These are phyloP conservation scores for Phascolomyces articulosus DNA, from an alignment of 371 early-diverging fungal species.

Conservation along the genomic window DNA sequence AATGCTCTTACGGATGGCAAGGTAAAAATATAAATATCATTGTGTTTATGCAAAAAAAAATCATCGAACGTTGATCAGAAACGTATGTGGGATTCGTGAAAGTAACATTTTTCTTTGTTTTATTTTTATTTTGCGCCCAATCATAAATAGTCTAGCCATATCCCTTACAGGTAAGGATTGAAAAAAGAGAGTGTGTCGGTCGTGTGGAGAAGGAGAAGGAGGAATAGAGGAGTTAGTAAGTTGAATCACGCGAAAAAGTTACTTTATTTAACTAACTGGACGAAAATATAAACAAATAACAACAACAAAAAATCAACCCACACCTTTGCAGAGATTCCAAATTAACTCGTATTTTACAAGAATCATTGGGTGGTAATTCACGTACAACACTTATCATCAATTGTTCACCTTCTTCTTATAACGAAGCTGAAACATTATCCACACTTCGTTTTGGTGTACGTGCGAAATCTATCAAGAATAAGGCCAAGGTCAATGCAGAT, in stretches of 20 bases:
- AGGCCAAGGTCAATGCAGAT: conserved; percentile 96
- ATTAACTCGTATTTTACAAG: conserved; percentile 98
- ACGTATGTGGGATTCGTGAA: too few relatives aligned
- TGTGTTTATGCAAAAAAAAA: neutral
- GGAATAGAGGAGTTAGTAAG: neutral
- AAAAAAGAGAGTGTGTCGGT: neutral
- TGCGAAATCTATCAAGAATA: conserved; percentile 98
- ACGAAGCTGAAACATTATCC: conserved; percentile 93
- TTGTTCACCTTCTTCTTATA: conserved; percentile 94
- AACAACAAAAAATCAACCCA: neutral
- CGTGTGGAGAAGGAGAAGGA: too few relatives aligned
- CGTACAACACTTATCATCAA: conserved; percentile 96
- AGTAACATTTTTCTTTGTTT: too few relatives aligned
- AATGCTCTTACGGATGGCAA: conserved; percentile 93
- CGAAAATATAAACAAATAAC: neutral
- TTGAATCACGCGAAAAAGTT: neutral
- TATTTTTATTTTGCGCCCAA: neutral
- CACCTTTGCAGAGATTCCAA: conserved; percentile 84
- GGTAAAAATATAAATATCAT: conserved; percentile 38
- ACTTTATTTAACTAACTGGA: neutral
- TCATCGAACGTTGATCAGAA: conserved; percentile 17
- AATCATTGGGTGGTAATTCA: conserved; percentile 97
- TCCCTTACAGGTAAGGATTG: conserved; percentile 78
- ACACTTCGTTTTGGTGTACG: conserved; percentile 97
- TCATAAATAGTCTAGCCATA: conserved; percentile 77